A percentile compares a stretch with the other conserved stretches of the same genome.
phyloP scores from a whole-genome alignment of 2,329 filamentous ascomycete genomes.

The Paraphoma chrysanthemicola region DNA sequence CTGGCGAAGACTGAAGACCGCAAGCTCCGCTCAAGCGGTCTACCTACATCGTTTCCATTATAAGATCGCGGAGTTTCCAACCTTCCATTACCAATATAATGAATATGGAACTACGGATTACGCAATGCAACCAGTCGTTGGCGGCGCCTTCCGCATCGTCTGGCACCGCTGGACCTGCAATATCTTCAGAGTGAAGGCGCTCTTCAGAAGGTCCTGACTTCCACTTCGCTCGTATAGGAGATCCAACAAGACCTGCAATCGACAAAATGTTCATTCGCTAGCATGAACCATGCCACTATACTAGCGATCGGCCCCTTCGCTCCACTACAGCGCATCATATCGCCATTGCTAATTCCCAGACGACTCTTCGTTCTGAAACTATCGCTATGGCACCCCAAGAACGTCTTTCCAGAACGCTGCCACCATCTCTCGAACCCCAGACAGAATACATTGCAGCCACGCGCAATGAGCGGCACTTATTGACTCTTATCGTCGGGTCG shows the following conservation, averaged over 20 bases:
- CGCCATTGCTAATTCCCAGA: background rate
- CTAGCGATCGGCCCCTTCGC: too few relatives aligned
- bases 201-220: too few relatives aligned
- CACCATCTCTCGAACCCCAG: background rate
- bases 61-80: too few relatives aligned
- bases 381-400: background rate
- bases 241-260: too few relatives aligned
- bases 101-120: background rate
- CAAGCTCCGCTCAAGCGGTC: background rate
- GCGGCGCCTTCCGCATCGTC: too few relatives aligned
- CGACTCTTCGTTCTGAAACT: background rate
- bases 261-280: too few relatives aligned
- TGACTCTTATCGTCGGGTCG: slow-evolving; percentile 10
- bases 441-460: background rate
- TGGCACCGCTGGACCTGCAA: too few relatives aligned
- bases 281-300: too few relatives aligned
- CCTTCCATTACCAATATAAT: background rate
- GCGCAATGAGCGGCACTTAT: background rate
- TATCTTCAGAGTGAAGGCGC: too few relatives aligned
- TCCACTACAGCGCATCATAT: background rate
- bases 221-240: too few relatives aligned
- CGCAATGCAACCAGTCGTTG: too few relatives aligned
- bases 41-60: too few relatives aligned
- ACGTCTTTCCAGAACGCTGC: background rate
- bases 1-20: slow-evolving; percentile 20